Percentiles rank a stretch among this genome's conserved stretches.
Conservation (phyloP, 129 eudicot species). For the Logfia minima region DNA sequence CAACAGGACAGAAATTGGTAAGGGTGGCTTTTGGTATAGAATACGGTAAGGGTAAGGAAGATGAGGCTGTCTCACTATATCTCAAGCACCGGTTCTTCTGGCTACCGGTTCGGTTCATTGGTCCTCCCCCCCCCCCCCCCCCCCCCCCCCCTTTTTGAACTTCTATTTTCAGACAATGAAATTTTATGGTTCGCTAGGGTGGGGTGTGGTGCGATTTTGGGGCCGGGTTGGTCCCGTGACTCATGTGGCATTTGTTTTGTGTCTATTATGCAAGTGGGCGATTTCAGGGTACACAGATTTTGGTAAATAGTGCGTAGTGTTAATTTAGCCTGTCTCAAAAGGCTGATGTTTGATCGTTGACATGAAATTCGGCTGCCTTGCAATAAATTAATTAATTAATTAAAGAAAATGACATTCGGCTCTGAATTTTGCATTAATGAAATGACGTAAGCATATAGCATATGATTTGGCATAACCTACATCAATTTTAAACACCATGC, state of each 20-base stretch:
- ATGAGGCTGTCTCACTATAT: background rate
- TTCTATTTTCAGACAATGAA: background rate
- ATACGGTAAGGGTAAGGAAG: background rate
- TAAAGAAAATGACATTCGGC: too few species aligned
- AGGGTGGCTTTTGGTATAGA: conserved; percentile 9
- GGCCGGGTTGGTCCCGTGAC: background rate
- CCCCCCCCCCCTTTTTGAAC: background rate
- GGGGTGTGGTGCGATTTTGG: background rate
- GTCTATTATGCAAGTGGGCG: conserved; percentile 22
- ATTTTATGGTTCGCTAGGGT: background rate
- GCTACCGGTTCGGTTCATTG: background rate
- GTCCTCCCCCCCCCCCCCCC: conserved; percentile 15
- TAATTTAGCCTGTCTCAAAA: background rate
- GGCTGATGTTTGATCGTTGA: conserved; percentile 10
- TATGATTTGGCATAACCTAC: too few species aligned
- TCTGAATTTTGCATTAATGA: background rate
- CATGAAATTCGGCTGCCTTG: too few species aligned
- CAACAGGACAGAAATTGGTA: background rate
- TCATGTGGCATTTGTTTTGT: conserved; percentile 23
- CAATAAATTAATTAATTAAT: too few species aligned
- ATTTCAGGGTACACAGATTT: background rate
- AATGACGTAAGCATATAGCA: background rate
- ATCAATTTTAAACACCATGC: too few species aligned
- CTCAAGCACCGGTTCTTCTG: background rate
- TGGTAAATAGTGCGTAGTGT: too few species aligned